Evolutionary conservation across 2,329 filamentous ascomycete genomes (phyloP).

Genomic region (Ascosphaera aggregata): DNA sequence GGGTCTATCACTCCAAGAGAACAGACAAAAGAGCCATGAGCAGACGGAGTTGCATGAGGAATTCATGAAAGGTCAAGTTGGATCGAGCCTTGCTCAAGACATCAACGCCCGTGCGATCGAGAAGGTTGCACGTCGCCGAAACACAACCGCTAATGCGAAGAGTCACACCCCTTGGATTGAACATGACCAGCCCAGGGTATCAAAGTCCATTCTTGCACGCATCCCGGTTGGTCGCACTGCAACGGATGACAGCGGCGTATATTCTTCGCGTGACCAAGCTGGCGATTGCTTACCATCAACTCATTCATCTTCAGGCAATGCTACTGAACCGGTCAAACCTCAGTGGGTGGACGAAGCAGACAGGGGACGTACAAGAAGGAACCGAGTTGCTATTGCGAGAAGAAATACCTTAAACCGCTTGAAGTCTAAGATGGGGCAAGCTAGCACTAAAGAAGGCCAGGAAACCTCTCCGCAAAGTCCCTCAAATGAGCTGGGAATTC

Average conservation of each 20-base stretch:
- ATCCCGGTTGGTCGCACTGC: too few species aligned
- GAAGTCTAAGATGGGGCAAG: constrained; percentile 1
- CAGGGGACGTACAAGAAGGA: not conserved
- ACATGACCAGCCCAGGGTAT: not conserved
- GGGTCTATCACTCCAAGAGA: not conserved
- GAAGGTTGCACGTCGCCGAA: not conserved
- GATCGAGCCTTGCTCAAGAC: not conserved
- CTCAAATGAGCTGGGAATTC: not conserved
- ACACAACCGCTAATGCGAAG: not conserved
- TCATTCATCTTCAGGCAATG: not conserved
- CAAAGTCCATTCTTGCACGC: not conserved
- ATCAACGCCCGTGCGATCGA: not conserved
- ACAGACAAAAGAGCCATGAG: not conserved
- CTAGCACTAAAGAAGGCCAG: not conserved
- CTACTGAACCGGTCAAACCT: not conserved
- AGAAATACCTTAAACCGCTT: not conserved
- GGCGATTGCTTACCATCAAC: not conserved
- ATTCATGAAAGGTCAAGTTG: not conserved
- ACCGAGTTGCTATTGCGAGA: not conserved
- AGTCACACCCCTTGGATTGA: not conserved
- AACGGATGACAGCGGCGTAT: too few species aligned
- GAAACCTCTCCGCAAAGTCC: not conserved
- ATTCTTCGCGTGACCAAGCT: too few species aligned
- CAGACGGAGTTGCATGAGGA: not conserved
- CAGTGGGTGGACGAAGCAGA: constrained; percentile 1